phyloP scores from a whole-genome alignment of 371 early-diverging fungal species.

The Syncephalastrum contaminatum region DNA sequence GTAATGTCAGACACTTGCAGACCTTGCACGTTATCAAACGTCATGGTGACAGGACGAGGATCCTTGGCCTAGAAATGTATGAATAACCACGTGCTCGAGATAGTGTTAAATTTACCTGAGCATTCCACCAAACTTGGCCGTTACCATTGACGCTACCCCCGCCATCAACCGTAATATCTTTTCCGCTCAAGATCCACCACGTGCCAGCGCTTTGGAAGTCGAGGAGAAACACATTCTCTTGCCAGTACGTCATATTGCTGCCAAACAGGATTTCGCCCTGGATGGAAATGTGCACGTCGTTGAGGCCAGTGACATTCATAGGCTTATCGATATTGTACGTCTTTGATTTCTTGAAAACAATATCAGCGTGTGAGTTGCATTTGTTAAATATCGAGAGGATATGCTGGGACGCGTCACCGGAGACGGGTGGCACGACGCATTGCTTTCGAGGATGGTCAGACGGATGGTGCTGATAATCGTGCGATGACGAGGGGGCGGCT shows the following conservation, averaged over 20 bases:
- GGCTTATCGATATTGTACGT: conserved; percentile 8
- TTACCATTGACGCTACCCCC: conserved; percentile 20
- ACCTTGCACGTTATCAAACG: conserved; percentile 14
- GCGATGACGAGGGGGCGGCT: no score
- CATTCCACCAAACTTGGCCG: conserved; percentile 25
- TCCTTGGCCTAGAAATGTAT: conserved; percentile 11
- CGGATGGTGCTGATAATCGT: no score
- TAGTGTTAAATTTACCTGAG: conserved; percentile 2
- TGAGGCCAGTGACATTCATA: conserved; percentile 19
- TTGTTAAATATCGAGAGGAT: conserved; percentile 9
- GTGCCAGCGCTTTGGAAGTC: conserved; percentile 26
- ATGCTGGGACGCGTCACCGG: conserved; percentile 4
- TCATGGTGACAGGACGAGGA: conserved; percentile 16
- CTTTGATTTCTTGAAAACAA: conserved; percentile 6
- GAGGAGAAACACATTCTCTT: conserved; percentile 17
- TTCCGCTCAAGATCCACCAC: conserved; percentile 23
- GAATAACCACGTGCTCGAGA: no score
- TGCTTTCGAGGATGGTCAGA: background rate
- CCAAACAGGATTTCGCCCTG: conserved; percentile 14
- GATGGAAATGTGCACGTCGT: conserved; percentile 18
- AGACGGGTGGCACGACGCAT: conserved; percentile 9
- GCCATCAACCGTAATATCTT: conserved; percentile 16
- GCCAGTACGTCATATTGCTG: conserved; percentile 18
- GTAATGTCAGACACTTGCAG: conserved; percentile 16
- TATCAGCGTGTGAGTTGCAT: conserved; percentile 7